Evolutionary conservation across 805 yeast genomes (phyloP).

Genomic region (Jamesozyma hellenica): DNA sequence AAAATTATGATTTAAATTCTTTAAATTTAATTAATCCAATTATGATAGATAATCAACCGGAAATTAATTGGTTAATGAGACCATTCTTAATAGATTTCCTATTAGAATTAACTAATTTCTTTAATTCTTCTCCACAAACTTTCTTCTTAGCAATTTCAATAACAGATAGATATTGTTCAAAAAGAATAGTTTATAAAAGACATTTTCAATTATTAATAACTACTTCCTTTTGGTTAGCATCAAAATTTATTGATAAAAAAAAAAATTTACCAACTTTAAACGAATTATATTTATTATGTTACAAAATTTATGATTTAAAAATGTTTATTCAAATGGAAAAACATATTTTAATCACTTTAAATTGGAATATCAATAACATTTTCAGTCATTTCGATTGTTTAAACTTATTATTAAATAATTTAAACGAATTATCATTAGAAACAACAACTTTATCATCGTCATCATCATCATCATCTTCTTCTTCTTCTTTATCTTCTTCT

Average conservation of each 20-base stretch:
- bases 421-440: background rate
- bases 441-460: background rate
- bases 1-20: background rate
- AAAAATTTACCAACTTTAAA: slow-evolving; percentile 63
- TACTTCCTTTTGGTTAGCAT: slow-evolving; percentile 76
- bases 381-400: slow-evolving; percentile 5
- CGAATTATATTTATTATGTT: slow-evolving; percentile 64
- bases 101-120: slow-evolving; percentile 75
- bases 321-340: slow-evolving; percentile 68
- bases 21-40: slow-evolving; percentile 29
- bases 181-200: slow-evolving; percentile 67
- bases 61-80: slow-evolving; percentile 69
- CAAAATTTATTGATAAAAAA: slow-evolving; percentile 85
- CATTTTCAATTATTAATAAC: slow-evolving; percentile 78
- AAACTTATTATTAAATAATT: background rate
- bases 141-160: slow-evolving; percentile 70
- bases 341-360: slow-evolving; percentile 59
- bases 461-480: background rate
- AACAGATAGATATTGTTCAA: slow-evolving; percentile 76
- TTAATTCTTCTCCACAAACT: slow-evolving; percentile 77
- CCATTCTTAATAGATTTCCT: slow-evolving; percentile 85
- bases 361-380: slow-evolving; percentile 39
- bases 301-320: slow-evolving; percentile 43
- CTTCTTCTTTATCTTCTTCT: no score
- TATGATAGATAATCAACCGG: slow-evolving; percentile 80